A percentile compares a stretch with the other conserved stretches of the same genome.
Conservation (phyloP, 2,329 filamentous ascomycete genomes). For the Furcasterigmium furcatum region DNA sequence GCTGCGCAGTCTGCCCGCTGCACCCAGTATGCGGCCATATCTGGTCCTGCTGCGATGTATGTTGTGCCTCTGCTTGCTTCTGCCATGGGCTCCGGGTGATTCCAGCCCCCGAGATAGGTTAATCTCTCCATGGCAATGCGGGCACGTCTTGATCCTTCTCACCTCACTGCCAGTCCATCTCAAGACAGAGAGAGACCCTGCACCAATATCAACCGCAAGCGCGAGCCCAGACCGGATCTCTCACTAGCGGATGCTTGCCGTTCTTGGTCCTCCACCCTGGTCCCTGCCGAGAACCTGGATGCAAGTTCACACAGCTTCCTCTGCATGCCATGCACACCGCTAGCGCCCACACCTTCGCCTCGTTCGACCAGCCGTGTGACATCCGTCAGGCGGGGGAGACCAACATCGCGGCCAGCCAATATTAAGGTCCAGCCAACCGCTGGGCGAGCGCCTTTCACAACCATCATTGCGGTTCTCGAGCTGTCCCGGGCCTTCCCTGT, state of each 20-base stretch:
- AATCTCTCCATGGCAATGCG: not conserved
- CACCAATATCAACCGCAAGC: not conserved
- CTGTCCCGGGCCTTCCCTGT: slow-evolving; percentile 13
- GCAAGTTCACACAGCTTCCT: slow-evolving; percentile 7
- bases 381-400: slow-evolving; percentile 34
- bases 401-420: slow-evolving; percentile 44
- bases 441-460: slow-evolving; percentile 25
- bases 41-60: too few species aligned
- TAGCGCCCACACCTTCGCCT: slow-evolving; percentile 20
- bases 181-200: too few species aligned
- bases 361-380: slow-evolving; percentile 17
- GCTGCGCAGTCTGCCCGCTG: too few species aligned
- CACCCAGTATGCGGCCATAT: too few species aligned
- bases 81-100: too few species aligned
- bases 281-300: slow-evolving; percentile 7
- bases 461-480: slow-evolving; percentile 10
- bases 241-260: slow-evolving; percentile 18
- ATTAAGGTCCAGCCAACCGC: slow-evolving; percentile 47
- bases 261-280: slow-evolving; percentile 3
- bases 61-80: too few species aligned
- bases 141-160: not conserved
- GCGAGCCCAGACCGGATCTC: not conserved
- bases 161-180: not conserved
- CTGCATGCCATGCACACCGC: slow-evolving; percentile 16
- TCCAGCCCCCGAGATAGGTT: too few species aligned